Evolutionary conservation across 768 basidiomycete genomes (phyloP).

Genomic region (Psilocybe cyanescens): DNA sequence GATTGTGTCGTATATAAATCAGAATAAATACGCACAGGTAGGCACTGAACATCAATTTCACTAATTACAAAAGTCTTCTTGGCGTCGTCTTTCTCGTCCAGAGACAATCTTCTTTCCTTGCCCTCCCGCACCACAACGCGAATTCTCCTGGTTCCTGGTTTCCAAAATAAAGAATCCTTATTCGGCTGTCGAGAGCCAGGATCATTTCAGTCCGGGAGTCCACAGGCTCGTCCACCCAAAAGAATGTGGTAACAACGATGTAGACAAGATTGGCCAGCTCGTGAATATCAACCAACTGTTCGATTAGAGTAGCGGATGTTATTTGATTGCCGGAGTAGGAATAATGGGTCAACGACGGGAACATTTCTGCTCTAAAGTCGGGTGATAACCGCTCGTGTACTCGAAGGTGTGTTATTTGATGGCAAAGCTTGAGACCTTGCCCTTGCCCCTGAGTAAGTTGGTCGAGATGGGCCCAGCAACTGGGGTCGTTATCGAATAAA

Average conservation of each 20-base stretch:
- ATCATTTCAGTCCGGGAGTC: slow-evolving; percentile 16
- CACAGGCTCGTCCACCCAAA: slow-evolving; percentile 16
- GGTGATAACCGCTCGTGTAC: slow-evolving; percentile 17
- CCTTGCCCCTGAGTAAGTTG: not conserved
- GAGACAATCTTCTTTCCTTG: slow-evolving; percentile 11
- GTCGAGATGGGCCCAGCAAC: slow-evolving; percentile 15
- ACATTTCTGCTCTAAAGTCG: slow-evolving; percentile 10
- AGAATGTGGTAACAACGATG: slow-evolving; percentile 23
- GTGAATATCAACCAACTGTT: slow-evolving; percentile 1
- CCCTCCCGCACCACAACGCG: slow-evolving; percentile 23
- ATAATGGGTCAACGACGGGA: slow-evolving; percentile 23
- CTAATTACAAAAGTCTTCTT: slow-evolving; percentile 9
- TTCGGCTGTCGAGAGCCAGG: slow-evolving; percentile 12
- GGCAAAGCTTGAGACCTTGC: slow-evolving; percentile 13
- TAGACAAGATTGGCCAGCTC: slow-evolving; percentile 12
- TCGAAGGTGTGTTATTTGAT: slow-evolving; percentile 25
- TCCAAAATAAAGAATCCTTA: slow-evolving; percentile 20
- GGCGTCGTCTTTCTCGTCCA: slow-evolving; percentile 15
- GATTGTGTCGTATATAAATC: too few species aligned
- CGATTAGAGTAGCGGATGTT: not conserved
- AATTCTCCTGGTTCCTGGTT: slow-evolving; percentile 17
- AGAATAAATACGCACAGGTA: too few species aligned
- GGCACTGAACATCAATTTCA: not conserved
- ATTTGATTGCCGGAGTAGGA: slow-evolving; percentile 11
- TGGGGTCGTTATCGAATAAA: slow-evolving; percentile 17